Evolutionary conservation across 164 flowering plant species (phyloP), one percentile per base, ranked within the genome.

Genomic region (Buxus sempervirens): DNA sequence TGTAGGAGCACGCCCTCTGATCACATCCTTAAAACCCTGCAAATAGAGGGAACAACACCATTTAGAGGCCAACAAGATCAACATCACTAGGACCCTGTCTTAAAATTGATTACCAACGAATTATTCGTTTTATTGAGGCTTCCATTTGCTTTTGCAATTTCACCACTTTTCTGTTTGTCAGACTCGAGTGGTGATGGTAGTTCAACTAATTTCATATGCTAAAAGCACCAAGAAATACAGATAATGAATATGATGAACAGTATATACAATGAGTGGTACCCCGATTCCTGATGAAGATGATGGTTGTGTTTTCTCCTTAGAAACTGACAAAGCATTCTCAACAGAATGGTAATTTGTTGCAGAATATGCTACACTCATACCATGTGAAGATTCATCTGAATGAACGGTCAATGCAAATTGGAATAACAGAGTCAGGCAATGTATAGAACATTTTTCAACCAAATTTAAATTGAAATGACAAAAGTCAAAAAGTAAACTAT

Each of bases 331-430:
- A 63, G 74, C 32, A 58, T 67, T 75, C 66, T 64, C 73, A 48
- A 13, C 24, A 66, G 66, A 22, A 24, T 23, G 66, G 21, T 63
- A 66, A 24, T 65, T 74, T 13, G 22, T 71, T 23, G 24, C 70
- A 60, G 15, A 22, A 16, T 38, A 32, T 55, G 65, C 59, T 55
- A 72, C 64, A 72, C 10, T 45, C 71, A 64, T 74, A 24, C 59
- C 63, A 62, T 18, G 60, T 32, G 62, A 69, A n/a, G 76, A 28
- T 58, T 62, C 77, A 70, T 68, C 83, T 81, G 71, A 69, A 79
- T 56, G 60, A 60, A 7, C 48, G 60, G 32, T 56, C 22, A 55
- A 23, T n/a, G 61, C 28, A n/a, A 55, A 3, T 56, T 57, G 60
- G 9, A 23, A 57, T 21, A 26, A 15, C 54, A 36, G 9, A n/a